A percentile compares a stretch with the other conserved stretches of the same genome.
Evolutionary conservation across 1,284 basidiomycete species (phyloP).

Genomic region (Papiliotrema flavescens): DNA sequence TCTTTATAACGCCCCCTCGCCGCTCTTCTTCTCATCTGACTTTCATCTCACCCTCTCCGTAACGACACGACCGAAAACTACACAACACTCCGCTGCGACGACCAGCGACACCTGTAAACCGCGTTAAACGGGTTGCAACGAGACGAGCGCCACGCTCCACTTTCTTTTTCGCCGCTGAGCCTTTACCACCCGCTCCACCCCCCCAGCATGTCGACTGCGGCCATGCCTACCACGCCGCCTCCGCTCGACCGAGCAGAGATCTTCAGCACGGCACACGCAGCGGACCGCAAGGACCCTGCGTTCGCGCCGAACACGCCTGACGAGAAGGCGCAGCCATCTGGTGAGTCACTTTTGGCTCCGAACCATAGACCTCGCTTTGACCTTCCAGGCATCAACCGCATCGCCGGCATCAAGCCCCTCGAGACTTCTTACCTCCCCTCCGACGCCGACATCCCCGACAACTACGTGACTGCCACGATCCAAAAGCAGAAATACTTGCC

Average conservation of each 20-base stretch:
- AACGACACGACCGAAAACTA: too few relatives aligned
- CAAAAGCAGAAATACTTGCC: slow-evolving; percentile 68
- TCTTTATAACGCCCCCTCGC: too few relatives aligned
- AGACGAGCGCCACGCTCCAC: too few relatives aligned
- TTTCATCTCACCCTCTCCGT: too few relatives aligned
- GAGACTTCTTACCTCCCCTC: slow-evolving; percentile 24
- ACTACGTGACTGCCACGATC: slow-evolving; percentile 82
- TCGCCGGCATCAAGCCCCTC: slow-evolving; percentile 20
- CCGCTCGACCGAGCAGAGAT: slow-evolving; percentile 8
- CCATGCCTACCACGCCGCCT: slow-evolving; percentile 1
- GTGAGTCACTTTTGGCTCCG: slow-evolving; percentile 8
- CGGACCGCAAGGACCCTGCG: slow-evolving; percentile 24
- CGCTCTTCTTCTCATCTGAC: too few relatives aligned
- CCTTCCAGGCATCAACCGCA: slow-evolving; percentile 10
- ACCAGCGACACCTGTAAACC: too few relatives aligned
- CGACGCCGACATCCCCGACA: slow-evolving; percentile 66
- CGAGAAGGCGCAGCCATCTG: slow-evolving; percentile 10
- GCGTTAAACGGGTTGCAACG: too few relatives aligned
- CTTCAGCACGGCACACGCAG: slow-evolving; percentile 5
- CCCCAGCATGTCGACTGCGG: too few relatives aligned
- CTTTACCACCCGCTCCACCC: too few relatives aligned
- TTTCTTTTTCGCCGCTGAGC: too few relatives aligned
- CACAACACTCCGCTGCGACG: too few relatives aligned
- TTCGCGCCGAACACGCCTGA: slow-evolving; percentile 26
- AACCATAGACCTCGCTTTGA: neutral